Base-by-base conservation (phyloP, 805 yeast species). In the Candida nanaspora region DNA sequence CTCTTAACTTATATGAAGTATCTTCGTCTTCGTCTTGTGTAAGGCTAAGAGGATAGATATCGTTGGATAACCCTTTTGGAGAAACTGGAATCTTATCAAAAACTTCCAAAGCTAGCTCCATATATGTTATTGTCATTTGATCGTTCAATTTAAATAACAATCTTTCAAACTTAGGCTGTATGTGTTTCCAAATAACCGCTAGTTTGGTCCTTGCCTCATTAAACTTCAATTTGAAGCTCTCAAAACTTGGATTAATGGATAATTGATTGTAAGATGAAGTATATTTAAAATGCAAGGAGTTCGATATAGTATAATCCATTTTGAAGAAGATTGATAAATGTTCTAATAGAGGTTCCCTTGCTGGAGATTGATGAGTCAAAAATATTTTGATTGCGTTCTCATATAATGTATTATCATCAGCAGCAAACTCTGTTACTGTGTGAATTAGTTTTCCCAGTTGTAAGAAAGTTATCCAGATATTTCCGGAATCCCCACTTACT, bases 261-360 rank as follows among this genome's bases (percentile, higher is more conserved):
- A 77, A 66, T 46, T 81, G 87, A 55, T 80, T 82, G 55, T 78
- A 82, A 47, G 82, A 74, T 2, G 84, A 74, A 1, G 84, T 80
- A 56, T 81, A 80, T 41, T 80, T 65, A 61, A 80, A 80, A 53
- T 84, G 91, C 32, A 83, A 56, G 1, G 86, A 82, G 48, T 82
- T 81, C n/a, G 84, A 75, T 5, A 85, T 57, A 2, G 88, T 80
- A 55, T 79, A 80, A 55, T 83, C 89, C 51, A 84, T 81, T 46
- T 80, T 76, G 48, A 83, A 68, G 22, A 76, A 63, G 30, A 82
- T 73, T 30, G 86, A 78, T 44, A 85, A 57, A 55, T 81, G 86
- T 43, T 80, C 82, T 32, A 85, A 57, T 21, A 84, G 57, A 3
- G 86, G 85, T 45, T 82, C 86, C 45, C 82, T 68, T 25, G 82